Evolutionary conservation across 1,284 basidiomycete species (phyloP), one percentile per base, ranked within the genome.

Genomic region (Xerocomus minutiporus): DNA sequence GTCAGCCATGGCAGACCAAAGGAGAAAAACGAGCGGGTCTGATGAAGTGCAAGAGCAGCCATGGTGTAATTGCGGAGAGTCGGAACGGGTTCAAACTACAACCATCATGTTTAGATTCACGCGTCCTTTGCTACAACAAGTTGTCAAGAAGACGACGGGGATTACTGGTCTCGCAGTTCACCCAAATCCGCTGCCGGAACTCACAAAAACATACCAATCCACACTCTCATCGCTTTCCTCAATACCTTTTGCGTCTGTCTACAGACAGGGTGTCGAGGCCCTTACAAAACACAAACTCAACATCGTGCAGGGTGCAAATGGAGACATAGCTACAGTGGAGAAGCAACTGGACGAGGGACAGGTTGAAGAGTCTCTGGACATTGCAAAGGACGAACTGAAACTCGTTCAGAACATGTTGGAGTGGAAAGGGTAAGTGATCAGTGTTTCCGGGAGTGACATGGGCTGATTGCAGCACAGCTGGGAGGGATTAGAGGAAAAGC

Each of bases 241-340:
- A 49, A 81, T 97, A 55, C 95, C 96, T 11, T 71, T 79, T 55
- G 80, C 84, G 43, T 89, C 91, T 56, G 87, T 95, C 50, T 99
- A 97, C 75, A 84, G 92, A 53, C 95, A 97, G 73, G 87, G 91
- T 47, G 86, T 86, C 7, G 90, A 95, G 70, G 87, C 92, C 6
- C 77, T 97, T 59, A 93, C 90, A n/a, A 82, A 85, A 64, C 83
- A 86, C 67, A 88, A 93, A 64, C 80, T 97, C 57, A 78, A 76
- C 59, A 79, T 92, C 51, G 79, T 97, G 48, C 77, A 91, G 64
- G 69, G 71, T 50, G 86, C 83, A 31, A 82, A 82, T 47, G 86
- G 80, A 45, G 81, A 91, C 62, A 72, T 91, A 53, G 67, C 73
- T 38, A 71, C 75, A 12, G 87, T 80, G 13, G 94, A 97, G 75